A percentile compares a stretch with the other conserved stretches of the same genome.
Evolutionary conservation across 495 filamentous ascomycete species (phyloP).

Genomic region (Tetracladium marchalianum): DNA sequence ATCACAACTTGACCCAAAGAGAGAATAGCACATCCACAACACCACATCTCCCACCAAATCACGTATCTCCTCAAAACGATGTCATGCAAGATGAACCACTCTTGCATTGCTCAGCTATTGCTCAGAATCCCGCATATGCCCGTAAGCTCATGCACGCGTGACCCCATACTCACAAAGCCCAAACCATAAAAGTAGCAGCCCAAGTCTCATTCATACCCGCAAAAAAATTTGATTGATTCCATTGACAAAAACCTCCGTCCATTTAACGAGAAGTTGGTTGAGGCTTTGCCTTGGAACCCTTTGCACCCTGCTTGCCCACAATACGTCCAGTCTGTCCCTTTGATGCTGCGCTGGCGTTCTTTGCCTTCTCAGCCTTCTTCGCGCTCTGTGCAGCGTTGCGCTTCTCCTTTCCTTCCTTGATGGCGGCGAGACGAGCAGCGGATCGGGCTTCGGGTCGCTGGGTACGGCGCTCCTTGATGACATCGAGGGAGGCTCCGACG

Average conservation of each 20-base stretch:
- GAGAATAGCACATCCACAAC: neutral
- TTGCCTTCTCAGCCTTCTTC: slow-evolving; percentile 99
- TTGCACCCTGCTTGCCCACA: slow-evolving; percentile 92
- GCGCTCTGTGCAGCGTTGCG: slow-evolving; percentile 71
- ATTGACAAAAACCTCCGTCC: neutral
- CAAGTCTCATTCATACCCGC: neutral
- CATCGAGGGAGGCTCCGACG: slow-evolving; percentile 96
- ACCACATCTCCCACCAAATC: neutral
- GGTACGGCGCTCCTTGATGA: slow-evolving; percentile 97
- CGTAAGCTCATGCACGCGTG: slow-evolving; percentile 21
- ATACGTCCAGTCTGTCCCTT: slow-evolving; percentile 71
- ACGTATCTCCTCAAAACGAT: neutral
- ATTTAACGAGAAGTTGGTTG: slow-evolving; percentile 75
- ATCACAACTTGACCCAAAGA: neutral
- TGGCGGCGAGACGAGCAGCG: slow-evolving; percentile 82
- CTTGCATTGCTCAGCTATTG: slow-evolving; percentile 20
- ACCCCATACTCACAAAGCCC: slow-evolving; percentile 12
- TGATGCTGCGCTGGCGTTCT: slow-evolving; percentile 63
- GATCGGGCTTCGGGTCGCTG: slow-evolving; percentile 89
- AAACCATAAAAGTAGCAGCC: slow-evolving; percentile 14
- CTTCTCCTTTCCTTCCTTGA: slow-evolving; percentile 97
- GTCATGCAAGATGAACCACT: slow-evolving; percentile 1
- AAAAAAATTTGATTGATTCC: too few species aligned
- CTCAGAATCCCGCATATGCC: slow-evolving; percentile 16
- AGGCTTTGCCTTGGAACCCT: slow-evolving; percentile 81